Evolutionary conservation across 2,329 filamentous ascomycete species (phyloP), one percentile per base, ranked within the genome.

Genomic region (Colletotrichum destructivum): DNA sequence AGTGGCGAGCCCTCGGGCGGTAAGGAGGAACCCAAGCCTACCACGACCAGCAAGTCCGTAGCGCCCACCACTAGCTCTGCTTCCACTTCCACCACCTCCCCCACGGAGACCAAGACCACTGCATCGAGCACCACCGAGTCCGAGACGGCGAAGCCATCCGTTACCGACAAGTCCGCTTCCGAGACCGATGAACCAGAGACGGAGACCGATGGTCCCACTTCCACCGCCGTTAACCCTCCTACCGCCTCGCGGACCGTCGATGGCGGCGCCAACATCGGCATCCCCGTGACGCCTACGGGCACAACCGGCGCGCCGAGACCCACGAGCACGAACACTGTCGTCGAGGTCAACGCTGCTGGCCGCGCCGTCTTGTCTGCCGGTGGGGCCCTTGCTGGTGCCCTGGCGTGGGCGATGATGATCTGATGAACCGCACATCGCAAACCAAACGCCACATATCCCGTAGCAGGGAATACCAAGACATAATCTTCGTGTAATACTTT

Each of bases 1-100:
- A 79, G 77, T 42, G 74, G 72, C 26, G 69, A 69, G 62, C 63
- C 60, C n/a, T 62, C 26, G 49, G 16, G 18, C 18, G 66, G 51
- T 15, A 72, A 60, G 62, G 65, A 69, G 26, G 65, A 72, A 15
- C 66, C 66, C 18, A 73, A 70, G 26, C 57, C 73, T 31, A 72
- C 49, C 23, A 54, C 55, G 3, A 59, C 56, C 2, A 40, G 59
- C 54, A 61, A 70, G 40, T 23, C 60, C 1, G 62, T 64, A 18
- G 42, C 21, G 18, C 42, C 64, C 11, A 51, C 46, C 7, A 68
- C 62, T 8, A 59, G 66, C 8, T 69, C 57, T 8, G 40, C 56
- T 11, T 42, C 71, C 23, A 38, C 11, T 2, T 44, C 62, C 26
- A 12, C 66, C 2, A 18, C 59, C 4, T 42, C 31, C 4, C 4